These are phyloP conservation scores for Colletotrichum musicola DNA, from an alignment of 2,329 filamentous ascomycete genomes.

Conservation along the genomic window DNA sequence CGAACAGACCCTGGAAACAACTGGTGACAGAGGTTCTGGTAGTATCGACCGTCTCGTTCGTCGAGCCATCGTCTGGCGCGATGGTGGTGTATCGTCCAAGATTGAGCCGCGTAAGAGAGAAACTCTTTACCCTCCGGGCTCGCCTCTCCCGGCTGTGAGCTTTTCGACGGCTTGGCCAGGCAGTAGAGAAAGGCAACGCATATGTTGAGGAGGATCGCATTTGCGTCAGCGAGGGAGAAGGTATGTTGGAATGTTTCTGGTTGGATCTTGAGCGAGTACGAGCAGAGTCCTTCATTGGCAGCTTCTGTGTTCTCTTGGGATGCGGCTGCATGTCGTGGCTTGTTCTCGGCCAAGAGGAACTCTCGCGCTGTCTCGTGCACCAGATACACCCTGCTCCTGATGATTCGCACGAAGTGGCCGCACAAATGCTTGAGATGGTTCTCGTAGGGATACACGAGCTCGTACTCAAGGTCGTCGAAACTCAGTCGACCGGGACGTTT, in stretches of 20 bases:
- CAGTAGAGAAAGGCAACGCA: slow-evolving; percentile 13
- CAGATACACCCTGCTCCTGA: slow-evolving; percentile 40
- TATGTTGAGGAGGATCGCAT: not conserved
- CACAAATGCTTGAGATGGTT: slow-evolving; percentile 39
- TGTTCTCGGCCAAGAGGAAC: slow-evolving; percentile 36
- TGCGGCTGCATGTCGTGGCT: not conserved
- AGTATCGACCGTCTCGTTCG: slow-evolving; percentile 1
- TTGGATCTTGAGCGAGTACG: not conserved
- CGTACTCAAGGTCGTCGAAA: slow-evolving; percentile 37
- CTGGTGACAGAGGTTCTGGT: slow-evolving; percentile 32
- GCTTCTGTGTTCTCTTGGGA: not conserved
- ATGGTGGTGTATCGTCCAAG: slow-evolving; percentile 11
- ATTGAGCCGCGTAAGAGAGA: not conserved
- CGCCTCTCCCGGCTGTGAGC: not conserved
- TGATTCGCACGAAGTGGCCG: slow-evolving; percentile 40
- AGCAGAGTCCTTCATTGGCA: no score
- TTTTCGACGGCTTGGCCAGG: not conserved
- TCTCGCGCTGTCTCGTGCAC: slow-evolving; percentile 43
- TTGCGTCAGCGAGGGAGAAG: not conserved
- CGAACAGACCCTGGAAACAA: slow-evolving; percentile 10
- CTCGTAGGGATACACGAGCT: slow-evolving; percentile 39
- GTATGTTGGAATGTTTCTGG: not conserved
- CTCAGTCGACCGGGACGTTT: not conserved
- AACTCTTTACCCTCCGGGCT: not conserved
- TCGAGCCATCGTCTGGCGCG: not conserved